These are phyloP conservation scores for Aleurites moluccanus DNA, from an alignment of 441 rosid species.

Conservation along the genomic window DNA sequence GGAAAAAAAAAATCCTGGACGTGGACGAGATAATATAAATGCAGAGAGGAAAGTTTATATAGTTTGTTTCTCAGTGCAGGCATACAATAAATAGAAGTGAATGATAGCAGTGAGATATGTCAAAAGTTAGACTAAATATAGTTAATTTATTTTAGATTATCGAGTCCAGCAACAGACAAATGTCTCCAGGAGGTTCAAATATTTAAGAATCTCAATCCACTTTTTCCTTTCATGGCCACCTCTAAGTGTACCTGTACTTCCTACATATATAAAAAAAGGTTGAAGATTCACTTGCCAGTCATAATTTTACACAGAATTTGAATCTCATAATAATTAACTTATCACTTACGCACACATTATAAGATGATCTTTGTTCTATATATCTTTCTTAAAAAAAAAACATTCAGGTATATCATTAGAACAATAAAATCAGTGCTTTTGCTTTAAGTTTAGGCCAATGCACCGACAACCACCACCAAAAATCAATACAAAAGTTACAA, in stretches of 20 bases:
- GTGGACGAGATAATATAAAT: neutral
- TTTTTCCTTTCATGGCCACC: neutral
- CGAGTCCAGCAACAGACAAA: neutral
- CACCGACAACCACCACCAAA: neutral
- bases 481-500: neutral
- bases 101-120: neutral
- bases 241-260: neutral
- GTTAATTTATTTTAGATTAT: neutral
- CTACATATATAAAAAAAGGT: neutral
- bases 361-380: neutral
- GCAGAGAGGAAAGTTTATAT: constrained; percentile 2
- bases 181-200: neutral
- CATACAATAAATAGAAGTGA: neutral
- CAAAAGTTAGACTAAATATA: neutral
- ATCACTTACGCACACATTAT: neutral
- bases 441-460: constrained; percentile 6
- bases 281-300: neutral
- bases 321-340: neutral
- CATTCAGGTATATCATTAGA: too few species aligned
- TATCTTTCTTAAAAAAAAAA: too few species aligned
- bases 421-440: neutral
- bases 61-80: neutral
- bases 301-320: neutral
- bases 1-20: neutral
- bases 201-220: neutral